Base-by-base conservation (phyloP, 345 rosid genomes). In the Brassica juncea region DNA sequence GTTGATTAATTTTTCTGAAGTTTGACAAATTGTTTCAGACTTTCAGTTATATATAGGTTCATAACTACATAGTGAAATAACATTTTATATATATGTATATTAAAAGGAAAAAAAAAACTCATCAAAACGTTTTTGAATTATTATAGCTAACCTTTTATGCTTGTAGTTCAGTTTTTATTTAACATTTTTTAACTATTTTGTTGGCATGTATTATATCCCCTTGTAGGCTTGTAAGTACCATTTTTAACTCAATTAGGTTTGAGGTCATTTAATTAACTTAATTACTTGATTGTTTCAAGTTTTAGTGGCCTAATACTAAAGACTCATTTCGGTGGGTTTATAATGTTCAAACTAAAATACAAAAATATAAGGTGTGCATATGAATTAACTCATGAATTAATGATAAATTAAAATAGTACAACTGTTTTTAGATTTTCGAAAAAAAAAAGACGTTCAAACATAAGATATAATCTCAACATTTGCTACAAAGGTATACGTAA, bases 401-500 rank as follows among this genome's bases (percentile, higher is more conserved):
- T 57, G 27, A 21, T 57, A 57, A 8, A 8, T 21, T 0, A 57
- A 21, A 21, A 7, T 8, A 57, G 8, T 52, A 15, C 16, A 52
- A 52, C 21, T 52, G 21, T 52, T 52, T 58, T 15, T 15, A 61
- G 19, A 44, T 52, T 27, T 61, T 37, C 28, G 15, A 64, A 27
- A 61, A 61, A 58, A 4, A 3, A 28, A 25, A 21, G 61, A 57
- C 5, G 61, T 19, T 25, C 62, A 23, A 7, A 73, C 60, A 64
- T 47, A 64, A 49, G 58, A 28, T 63, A 47, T 52, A 12, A 44
- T 47, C 55, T 47, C 16, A 14, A 12, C n/a, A 69, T 60, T 69
- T 31, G 49, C n/a, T 21, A 49, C 14, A 60, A 47, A 44, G 63
- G 55, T 61, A 47, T 49, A 47, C 16, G 71, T 77, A 62, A 77